Evolutionary conservation across 805 yeast species (phyloP), one percentile per base, ranked within the genome.

Genomic region (Danielia reshetovae): DNA sequence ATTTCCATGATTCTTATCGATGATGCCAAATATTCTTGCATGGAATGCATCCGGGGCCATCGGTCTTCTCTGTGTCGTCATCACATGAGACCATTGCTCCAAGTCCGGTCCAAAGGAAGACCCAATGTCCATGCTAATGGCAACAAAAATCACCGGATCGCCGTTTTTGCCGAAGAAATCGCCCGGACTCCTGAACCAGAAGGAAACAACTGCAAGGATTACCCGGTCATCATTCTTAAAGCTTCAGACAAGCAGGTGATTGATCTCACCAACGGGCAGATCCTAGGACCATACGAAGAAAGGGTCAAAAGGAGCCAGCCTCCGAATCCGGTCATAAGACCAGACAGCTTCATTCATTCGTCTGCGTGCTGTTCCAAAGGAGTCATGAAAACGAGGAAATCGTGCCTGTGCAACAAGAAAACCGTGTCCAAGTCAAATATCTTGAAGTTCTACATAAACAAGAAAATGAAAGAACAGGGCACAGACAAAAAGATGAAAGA

Each of bases 11-110:
- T 87, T 34, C 61, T 85, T 34, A 84, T 82, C 49, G 84, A 83
- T 44, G 84, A 83, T 18, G 82, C 75, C 48, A 83, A 88, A 50
- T 83, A 84, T 55, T 85, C 95, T 3, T 87, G 96, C 59, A 75
- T 76, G 35, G 81, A 81, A 51, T 90, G 98, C 54, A 86, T 93
- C 16, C 68, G 96, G 28, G 97, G 97, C 12, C 98, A 90, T 53
- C 64, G 98, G 26, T 85, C 96, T 1, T 79, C 90, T 1, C 77
- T 81, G 36, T 90, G 98, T 58, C 76, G 75, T 35, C 98, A 90
- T 59, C 76, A 83, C 19, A 68, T 74, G 34, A 70, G 96, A 30
- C 86, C 93, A 16, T 65, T 90, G 26, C 79, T 89, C 9, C 85
- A 87, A 49, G 96, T 90, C 9, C 72, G 96, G 18, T 76, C 85